These are phyloP conservation scores for Eucalyptus fibrosa DNA, from an alignment of 345 rosid genomes.

Conservation along the genomic window DNA sequence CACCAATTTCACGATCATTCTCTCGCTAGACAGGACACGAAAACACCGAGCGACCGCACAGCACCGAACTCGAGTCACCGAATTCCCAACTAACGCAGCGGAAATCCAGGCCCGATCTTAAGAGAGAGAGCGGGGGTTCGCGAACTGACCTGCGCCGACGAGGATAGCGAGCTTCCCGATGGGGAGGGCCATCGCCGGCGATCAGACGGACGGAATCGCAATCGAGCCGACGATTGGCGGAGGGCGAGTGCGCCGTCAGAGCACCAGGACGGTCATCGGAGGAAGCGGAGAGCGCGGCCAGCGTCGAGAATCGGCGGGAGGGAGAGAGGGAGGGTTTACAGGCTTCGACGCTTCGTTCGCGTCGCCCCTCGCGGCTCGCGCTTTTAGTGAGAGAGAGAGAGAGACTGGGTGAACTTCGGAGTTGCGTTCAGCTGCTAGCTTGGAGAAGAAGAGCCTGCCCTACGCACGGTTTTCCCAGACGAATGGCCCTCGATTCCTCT, in stretches of 20 bases:
- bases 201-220: neutral
- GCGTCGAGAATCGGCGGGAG: neutral
- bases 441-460: neutral
- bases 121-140: neutral
- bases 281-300: neutral
- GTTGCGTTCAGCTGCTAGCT: neutral
- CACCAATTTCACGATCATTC: neutral
- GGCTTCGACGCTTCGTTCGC: neutral
- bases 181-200: slow-evolving; percentile 34
- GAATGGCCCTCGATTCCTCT: neutral
- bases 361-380: neutral
- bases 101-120: neutral
- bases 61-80: neutral
- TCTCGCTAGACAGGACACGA: neutral
- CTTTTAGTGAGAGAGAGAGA: neutral
- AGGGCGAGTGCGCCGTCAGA: neutral
- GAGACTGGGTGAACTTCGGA: neutral
- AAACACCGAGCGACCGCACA: neutral
- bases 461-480: neutral
- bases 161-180: slow-evolving; percentile 47
- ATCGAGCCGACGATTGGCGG: neutral
- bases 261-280: neutral
- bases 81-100: neutral
- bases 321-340: neutral
- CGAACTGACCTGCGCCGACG: slow-evolving; percentile 48